Base-by-base conservation (phyloP, 2,329 filamentous ascomycete genomes). In the Ophioceras dolichostomum region DNA sequence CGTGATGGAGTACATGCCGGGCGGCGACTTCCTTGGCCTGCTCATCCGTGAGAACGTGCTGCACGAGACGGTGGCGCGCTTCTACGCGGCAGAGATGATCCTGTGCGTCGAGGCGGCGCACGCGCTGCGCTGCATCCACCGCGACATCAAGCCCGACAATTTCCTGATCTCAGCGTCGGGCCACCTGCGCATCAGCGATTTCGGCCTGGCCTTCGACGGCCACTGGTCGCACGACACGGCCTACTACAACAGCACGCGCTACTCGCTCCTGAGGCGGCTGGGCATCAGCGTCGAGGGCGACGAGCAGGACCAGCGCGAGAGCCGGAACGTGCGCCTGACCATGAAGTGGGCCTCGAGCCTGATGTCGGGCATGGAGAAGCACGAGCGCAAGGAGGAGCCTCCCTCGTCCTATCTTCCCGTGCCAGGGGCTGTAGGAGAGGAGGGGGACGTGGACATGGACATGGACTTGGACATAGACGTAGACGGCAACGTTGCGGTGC, bases 1-100 rank as follows among this genome's bases (percentile, higher is more conserved):
- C 5, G 83, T 95, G 37, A 95, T 96, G 87, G 88, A 96, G 41
- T 98, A 94, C 53, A 95, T 95, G 86, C 81, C 93, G 2, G 91
- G 89, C 0, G 89, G 91, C 0, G 89, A 98, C 54, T 96, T 98
- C 47, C 68, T 98, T 1, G 84, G 84, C 2, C 60, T 95, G 1
- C 62, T 98, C 13, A 82, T 95, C 39, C 77, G 88, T 13, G 83
- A 93, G 51, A 87, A 91, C 43, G 74, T 84, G 3, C 67, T 98
- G 2, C 76, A 76, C 39, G 91, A 96, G 56, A 64, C 70, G 1
- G 75, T 84, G 31, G 79, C 88, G 4, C 80, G 75, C 43, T 95
- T 84, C 65, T 96, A 96, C 54, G 67, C 94, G 41, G 87, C 89
- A 1, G 88, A 98, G 61, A 96, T 96, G 87, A 82, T 96, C 37